These are phyloP conservation scores for Perkinsus marinus DNA, from an alignment of 169 alveolate species.

Conservation along the genomic window DNA sequence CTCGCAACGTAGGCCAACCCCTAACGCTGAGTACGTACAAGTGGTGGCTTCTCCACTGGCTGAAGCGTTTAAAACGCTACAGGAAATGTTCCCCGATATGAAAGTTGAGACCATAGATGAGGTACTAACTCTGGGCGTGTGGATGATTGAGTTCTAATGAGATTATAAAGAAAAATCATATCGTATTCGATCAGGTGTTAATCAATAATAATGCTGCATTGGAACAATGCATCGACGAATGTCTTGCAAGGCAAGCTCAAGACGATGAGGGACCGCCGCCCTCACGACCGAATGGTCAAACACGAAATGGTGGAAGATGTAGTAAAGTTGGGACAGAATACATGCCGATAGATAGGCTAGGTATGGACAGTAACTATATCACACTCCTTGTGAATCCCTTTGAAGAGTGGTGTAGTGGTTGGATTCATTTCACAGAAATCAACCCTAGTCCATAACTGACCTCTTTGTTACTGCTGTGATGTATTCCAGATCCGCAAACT, in stretches of 20 bases:
- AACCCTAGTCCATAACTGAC: too few species aligned
- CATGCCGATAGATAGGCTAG: too few species aligned
- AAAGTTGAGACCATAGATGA: background rate
- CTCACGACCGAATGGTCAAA: background rate
- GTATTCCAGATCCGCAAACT: background rate
- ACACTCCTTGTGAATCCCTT: too few species aligned
- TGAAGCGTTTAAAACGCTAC: background rate
- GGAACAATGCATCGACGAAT: background rate
- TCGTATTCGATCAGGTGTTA: background rate
- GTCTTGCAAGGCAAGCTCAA: background rate
- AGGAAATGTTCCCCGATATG: background rate
- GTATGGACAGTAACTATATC: too few species aligned
- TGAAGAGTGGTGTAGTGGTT: too few species aligned
- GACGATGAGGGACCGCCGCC: background rate
- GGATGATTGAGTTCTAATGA: background rate
- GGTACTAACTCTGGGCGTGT: background rate
- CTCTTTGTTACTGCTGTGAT: background rate
- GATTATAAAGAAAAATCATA: background rate
- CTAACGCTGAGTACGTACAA: background rate
- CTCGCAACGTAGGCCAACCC: background rate
- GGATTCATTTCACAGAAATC: too few species aligned
- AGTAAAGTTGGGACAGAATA: too few species aligned
- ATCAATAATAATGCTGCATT: background rate
- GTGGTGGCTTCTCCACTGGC: background rate
- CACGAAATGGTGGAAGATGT: background rate